A percentile compares a stretch with the other conserved stretches of the same genome.
These are phyloP conservation scores for Globisporangium solare DNA, from an alignment of 352 stramenopile genomes.

Conservation along the genomic window DNA sequence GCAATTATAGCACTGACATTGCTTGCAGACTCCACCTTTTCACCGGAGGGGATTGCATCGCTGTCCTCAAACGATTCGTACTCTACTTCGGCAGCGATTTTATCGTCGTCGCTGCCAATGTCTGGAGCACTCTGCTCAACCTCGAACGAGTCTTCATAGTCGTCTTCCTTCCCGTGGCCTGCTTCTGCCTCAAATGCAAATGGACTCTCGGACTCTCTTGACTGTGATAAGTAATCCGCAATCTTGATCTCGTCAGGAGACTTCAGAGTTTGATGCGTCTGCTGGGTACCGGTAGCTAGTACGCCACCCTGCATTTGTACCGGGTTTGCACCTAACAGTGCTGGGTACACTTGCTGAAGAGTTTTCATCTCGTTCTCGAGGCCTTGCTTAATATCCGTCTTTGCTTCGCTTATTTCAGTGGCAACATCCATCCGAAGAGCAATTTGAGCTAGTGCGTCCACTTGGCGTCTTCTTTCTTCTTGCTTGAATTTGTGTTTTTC, in stretches of 20 bases:
- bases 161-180: slow-evolving; percentile 7
- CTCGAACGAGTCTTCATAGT: slow-evolving; percentile 42
- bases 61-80: slow-evolving; percentile 2
- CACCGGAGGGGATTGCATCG: neutral
- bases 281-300: neutral
- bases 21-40: neutral
- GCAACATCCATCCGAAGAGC: slow-evolving; percentile 34
- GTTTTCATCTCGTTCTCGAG: slow-evolving; percentile 26
- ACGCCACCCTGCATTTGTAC: neutral
- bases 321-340: slow-evolving; percentile 9
- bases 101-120: neutral
- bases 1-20: neutral
- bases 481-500: slow-evolving; percentile 24
- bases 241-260: neutral
- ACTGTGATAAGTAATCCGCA: neutral
- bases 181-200: neutral
- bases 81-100: neutral
- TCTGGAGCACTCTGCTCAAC: slow-evolving; percentile 9
- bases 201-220: neutral
- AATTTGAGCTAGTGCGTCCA: slow-evolving; percentile 32
- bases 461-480: slow-evolving; percentile 37
- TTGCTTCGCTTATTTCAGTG: slow-evolving; percentile 20
- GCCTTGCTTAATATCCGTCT: slow-evolving; percentile 22
- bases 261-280: neutral
- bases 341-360: slow-evolving; percentile 26